Evolutionary conservation across 306 rosid species (phyloP), one percentile per base, ranked within the genome.

Genomic region (Ochetophila trinervis): DNA sequence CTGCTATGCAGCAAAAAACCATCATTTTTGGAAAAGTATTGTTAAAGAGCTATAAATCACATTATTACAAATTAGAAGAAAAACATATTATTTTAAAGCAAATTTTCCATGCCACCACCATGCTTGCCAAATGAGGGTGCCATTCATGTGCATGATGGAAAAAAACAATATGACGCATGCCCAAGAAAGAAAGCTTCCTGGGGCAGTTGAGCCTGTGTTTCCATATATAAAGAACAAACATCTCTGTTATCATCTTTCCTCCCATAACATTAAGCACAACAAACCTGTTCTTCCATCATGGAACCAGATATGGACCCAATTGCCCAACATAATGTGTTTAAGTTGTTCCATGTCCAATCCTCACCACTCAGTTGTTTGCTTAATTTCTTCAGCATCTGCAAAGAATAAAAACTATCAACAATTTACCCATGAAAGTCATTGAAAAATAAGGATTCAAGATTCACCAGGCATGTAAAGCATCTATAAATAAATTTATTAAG

Each of bases 221-320:
- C 11, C 20, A 16, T 16, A 16, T 10, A 55, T 35, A n/a, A 27
- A 50, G 50, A 18, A 60, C 56, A 48, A 18, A 34, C 45, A 57
- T n/a, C 61, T 20, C 63, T 20, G 16, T 23, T 24, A 65, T 62
- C 5, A 36, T 24, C 56, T 34, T 22, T 68, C 57, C 32, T 23
- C 61, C 44, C 24, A 62, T 35, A 62, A 42, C 57, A 42, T 22
- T 55, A 58, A 61, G 75, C 56, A 71, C 23, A 67, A 42, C 14
- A 56, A 70, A 90, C 99, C 96, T 94, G 99, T 70, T 94, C 99
- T 78, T 94, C 99, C 78, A 79, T 54, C 99, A 94, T 94, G 64
- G 99, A 94, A 72, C 99, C 99, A 71, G 99, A 94, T 78, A 94
- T 94, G 27, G 99, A 94, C 44, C 99, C 99, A 66, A 94, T 94